These are phyloP conservation scores for Candida ovalis DNA, from an alignment of 805 yeast species.

Conservation along the genomic window DNA sequence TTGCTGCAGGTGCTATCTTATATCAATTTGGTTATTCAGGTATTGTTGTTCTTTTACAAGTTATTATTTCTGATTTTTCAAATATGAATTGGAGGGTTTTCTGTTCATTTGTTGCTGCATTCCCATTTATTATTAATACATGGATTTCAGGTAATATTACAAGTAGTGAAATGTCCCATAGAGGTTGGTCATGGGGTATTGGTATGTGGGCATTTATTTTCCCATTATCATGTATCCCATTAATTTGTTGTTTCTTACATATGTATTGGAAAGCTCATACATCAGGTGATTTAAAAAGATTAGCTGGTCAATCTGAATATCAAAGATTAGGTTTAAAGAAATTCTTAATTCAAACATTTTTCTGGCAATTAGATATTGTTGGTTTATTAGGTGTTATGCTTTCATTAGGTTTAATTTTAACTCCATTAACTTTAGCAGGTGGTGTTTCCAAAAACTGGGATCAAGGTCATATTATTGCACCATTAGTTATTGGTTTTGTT, in stretches of 20 bases:
- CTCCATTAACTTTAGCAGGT: conserved; percentile 76
- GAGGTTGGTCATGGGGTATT: conserved; percentile 67
- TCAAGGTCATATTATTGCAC: conserved; percentile 59
- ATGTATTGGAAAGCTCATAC: conserved; percentile 52
- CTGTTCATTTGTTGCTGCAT: conserved; percentile 60
- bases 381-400: conserved; percentile 57
- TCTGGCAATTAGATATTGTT: conserved; percentile 63
- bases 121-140: conserved; percentile 72
- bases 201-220: conserved; percentile 79
- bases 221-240: conserved; percentile 63
- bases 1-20: conserved; percentile 62
- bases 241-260: conserved; percentile 48
- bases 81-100: conserved; percentile 68
- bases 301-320: conserved; percentile 30
- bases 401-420: conserved; percentile 59
- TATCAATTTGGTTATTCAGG: conserved; percentile 62
- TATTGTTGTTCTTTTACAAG: conserved; percentile 49
- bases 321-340: conserved; percentile 30
- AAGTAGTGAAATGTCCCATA: conserved; percentile 30
- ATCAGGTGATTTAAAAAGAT: conserved; percentile 45
- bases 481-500: conserved; percentile 63
- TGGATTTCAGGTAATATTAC: conserved; percentile 70
- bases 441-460: conserved; percentile 55
- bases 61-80: conserved; percentile 65
- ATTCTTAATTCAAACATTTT: conserved; percentile 37